Conservation (phyloP, 768 basidiomycete species). For the Psilocybe tampanensis region DNA sequence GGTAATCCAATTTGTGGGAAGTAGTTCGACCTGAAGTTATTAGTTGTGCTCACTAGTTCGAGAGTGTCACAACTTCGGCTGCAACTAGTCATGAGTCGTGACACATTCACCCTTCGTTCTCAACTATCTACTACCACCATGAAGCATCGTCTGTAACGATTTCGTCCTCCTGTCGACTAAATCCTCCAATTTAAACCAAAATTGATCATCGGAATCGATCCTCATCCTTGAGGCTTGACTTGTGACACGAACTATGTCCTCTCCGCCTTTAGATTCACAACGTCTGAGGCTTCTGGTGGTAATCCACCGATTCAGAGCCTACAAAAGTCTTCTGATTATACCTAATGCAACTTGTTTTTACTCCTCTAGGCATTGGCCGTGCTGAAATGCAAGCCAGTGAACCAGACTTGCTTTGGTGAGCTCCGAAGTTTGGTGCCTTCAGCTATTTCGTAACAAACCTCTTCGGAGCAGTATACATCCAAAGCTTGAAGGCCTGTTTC, state of each 20-base stretch:
- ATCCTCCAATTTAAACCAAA: background rate
- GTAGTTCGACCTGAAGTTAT: background rate
- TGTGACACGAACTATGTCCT: background rate
- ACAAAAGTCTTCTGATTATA: background rate
- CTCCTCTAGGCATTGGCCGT: slow-evolving; percentile 44
- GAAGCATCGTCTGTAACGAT: too few relatives aligned
- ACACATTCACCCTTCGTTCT: too few relatives aligned
- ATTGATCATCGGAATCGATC: background rate
- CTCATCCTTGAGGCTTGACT: background rate
- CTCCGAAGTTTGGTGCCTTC: background rate
- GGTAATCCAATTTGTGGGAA: background rate
- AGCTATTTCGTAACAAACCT: background rate
- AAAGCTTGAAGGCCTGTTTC: slow-evolving; percentile 35
- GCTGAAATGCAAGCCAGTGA: slow-evolving; percentile 45
- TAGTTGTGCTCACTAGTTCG: too few relatives aligned
- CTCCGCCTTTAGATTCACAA: background rate
- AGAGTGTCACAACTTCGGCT: too few relatives aligned
- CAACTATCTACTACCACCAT: too few relatives aligned
- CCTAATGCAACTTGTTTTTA: background rate
- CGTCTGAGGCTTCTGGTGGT: slow-evolving; percentile 3
- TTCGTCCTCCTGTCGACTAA: too few relatives aligned
- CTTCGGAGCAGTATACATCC: slow-evolving; percentile 43
- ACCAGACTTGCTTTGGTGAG: slow-evolving; percentile 42
- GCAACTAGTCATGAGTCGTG: too few relatives aligned
- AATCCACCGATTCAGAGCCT: slow-evolving; percentile 22